Base-by-base conservation (phyloP, 192 early-diverging fungal genomes). In the Neocallimastix lanati region DNA sequence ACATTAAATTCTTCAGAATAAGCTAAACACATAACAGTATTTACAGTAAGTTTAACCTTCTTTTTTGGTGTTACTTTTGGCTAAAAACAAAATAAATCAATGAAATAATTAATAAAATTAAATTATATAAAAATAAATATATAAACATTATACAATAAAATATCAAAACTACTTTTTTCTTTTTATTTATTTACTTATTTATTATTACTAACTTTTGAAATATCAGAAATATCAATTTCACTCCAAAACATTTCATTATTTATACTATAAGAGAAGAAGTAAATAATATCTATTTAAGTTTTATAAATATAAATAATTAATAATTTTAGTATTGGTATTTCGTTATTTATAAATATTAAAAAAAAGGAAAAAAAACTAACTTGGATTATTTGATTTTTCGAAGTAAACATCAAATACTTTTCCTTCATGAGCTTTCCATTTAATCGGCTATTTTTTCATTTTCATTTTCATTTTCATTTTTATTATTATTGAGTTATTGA, bases 351-450 rank as follows among this genome's bases (percentile, higher is more conserved):
- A 14, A 38, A 15, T 38, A 14, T 12, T 38, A 38, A 21, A 21
- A 50, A 50, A 21, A 21, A 25, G 21, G 2, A 50, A 50, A 21
- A 50, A 9, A 67, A 14, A 37, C 18, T n/a, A 25, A 67, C 50
- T 67, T 67, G 50, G 50, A 11, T 67, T 27, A 67, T 67, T 27
- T 27, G 50, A 67, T 67, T 67, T 67, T 67, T 67, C 50, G 16
- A 67, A 78, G 79, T 85, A 83, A 29, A 88, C 76, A 36, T 82
- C 82, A 80, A 82, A 84, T 9, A 90, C 67, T 76, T 90, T 90
- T 35, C 82, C 81, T n/a, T 78, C 36, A 78, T 87, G 86, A 33
- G 83, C 29, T 14, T 80, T 78, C 58, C 81, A 79, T 76, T 85
- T 85, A 27, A 85, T 38, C 29, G 87, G 81, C 81, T 87, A n/a